phyloP scores from a whole-genome alignment of 495 filamentous ascomycete species.

The Hypoxylon fragiforme region DNA sequence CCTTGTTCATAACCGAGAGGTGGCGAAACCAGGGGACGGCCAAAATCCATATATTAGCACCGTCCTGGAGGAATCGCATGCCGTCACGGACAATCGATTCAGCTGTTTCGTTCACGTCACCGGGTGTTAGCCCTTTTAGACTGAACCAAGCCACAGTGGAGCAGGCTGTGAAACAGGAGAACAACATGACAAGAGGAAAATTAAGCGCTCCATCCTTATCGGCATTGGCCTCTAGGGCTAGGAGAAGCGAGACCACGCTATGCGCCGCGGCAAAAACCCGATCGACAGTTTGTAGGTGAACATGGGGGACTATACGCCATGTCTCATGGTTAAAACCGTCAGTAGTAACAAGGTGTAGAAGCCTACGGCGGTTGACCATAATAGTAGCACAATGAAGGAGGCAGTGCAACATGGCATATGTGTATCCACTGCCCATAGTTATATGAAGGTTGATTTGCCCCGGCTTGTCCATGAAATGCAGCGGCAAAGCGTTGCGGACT shows the following conservation, averaged over 20 bases:
- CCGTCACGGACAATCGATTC: conserved; percentile 52
- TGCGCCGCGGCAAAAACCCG: conserved; percentile 54
- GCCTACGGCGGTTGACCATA: conserved; percentile 55
- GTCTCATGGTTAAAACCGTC: conserved; percentile 49
- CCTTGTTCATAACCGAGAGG: conserved; percentile 54
- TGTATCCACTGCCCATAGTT: conserved; percentile 57
- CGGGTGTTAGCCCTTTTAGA: conserved; percentile 51
- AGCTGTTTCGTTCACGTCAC: conserved; percentile 51
- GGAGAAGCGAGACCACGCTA: conserved; percentile 50
- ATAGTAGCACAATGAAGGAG: conserved; percentile 55
- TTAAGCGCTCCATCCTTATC: conserved; percentile 54
- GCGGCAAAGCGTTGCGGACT: conserved; percentile 48
- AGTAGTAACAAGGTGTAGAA: conserved; percentile 51
- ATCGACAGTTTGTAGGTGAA: conserved; percentile 46
- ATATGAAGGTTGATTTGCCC: conserved; percentile 56
- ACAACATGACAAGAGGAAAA: conserved; percentile 57
- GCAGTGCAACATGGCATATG: conserved; percentile 55
- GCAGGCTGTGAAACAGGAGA: conserved; percentile 55
- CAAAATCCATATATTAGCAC: conserved; percentile 52
- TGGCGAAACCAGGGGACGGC: conserved; percentile 56
- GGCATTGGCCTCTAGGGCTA: conserved; percentile 48
- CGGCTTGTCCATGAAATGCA: conserved; percentile 54
- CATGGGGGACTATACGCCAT: conserved; percentile 46
- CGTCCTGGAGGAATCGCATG: conserved; percentile 52
- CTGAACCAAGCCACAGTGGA: conserved; percentile 55